Evolutionary conservation across 139 green algal species (phyloP).

Genomic region (Zygnema circumcarinatum): DNA sequence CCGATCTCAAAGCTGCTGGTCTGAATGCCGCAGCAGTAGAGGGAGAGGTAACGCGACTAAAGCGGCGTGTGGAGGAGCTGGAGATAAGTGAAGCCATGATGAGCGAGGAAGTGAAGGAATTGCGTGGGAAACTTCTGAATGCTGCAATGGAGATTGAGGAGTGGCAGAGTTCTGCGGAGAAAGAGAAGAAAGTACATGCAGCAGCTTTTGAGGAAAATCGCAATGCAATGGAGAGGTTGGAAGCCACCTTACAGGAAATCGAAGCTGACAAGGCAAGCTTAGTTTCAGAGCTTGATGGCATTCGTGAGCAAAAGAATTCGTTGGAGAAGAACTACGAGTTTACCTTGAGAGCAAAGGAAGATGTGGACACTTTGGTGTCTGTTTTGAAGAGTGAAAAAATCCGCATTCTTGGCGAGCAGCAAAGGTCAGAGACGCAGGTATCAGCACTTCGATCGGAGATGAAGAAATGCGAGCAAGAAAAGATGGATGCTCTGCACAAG

Average conservation of each 20-base stretch:
- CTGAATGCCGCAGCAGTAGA: too few relatives aligned
- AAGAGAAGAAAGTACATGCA: conserved; percentile 21
- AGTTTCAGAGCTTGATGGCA: background rate
- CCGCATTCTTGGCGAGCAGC: background rate
- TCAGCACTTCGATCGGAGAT: background rate
- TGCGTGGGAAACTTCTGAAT: background rate
- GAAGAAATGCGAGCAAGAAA: conserved; percentile 6
- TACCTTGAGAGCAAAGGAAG: background rate
- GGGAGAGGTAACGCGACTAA: background rate
- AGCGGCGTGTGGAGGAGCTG: background rate
- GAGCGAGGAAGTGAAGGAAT: conserved; percentile 13
- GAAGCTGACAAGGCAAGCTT: background rate
- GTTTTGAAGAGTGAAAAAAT: background rate
- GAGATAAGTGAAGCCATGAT: conserved; percentile 23
- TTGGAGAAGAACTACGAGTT: background rate
- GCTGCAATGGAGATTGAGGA: conserved; percentile 59
- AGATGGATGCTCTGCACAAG: background rate
- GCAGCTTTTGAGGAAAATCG: background rate
- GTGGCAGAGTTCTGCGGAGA: conserved; percentile 42
- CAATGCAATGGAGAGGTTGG: background rate
- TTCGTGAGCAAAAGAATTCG: background rate
- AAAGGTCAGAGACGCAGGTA: background rate
- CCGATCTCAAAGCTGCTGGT: too few relatives aligned
- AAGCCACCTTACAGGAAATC: background rate
- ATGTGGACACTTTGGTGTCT: background rate